Conservation (phyloP, 495 filamentous ascomycete genomes). For the Darksidea phi region DNA sequence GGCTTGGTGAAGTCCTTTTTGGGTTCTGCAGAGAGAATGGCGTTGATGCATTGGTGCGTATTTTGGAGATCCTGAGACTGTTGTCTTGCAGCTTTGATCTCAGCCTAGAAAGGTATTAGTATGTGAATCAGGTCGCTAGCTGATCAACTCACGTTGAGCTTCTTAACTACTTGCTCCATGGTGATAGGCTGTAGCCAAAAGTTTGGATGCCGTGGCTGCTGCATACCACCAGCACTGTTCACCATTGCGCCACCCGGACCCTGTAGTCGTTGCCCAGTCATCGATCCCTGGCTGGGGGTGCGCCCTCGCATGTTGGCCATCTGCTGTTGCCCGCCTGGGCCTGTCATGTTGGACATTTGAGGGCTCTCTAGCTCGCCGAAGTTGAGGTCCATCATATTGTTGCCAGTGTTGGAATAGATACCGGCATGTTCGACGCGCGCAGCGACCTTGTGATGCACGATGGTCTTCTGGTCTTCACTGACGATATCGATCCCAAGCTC, state of each 20-base stretch:
- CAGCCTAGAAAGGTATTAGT: slow-evolving; percentile 56
- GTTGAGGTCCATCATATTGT: slow-evolving; percentile 79
- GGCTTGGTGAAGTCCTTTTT: slow-evolving; percentile 56
- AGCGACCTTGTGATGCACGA: slow-evolving; percentile 97
- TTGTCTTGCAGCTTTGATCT: slow-evolving; percentile 82
- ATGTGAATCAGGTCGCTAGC: slow-evolving; percentile 26
- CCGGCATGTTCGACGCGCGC: slow-evolving; percentile 95
- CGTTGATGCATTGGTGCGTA: slow-evolving; percentile 75
- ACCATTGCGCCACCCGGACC: slow-evolving; percentile 34
- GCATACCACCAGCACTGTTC: slow-evolving; percentile 58
- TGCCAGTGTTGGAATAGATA: slow-evolving; percentile 57
- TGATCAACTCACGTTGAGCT: slow-evolving; percentile 70
- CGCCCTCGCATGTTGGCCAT: slow-evolving; percentile 65
- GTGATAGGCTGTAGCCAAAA: slow-evolving; percentile 86
- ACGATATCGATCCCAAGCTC: slow-evolving; percentile 98
- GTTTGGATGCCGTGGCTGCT: slow-evolving; percentile 68
- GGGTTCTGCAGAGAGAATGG: slow-evolving; percentile 68
- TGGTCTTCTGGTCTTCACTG: slow-evolving; percentile 94
- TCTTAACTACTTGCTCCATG: slow-evolving; percentile 92
- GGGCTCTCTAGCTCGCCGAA: slow-evolving; percentile 81
- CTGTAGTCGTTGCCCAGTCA: slow-evolving; percentile 37
- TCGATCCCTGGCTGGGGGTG: slow-evolving; percentile 68
- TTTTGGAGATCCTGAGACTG: slow-evolving; percentile 80
- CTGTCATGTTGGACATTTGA: slow-evolving; percentile 66
- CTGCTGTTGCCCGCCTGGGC: slow-evolving; percentile 56